Percentiles rank a stretch among this genome's conserved stretches.
phyloP scores from a whole-genome alignment of 2,329 filamentous ascomycete genomes.

The Hypoxylon sp. region DNA sequence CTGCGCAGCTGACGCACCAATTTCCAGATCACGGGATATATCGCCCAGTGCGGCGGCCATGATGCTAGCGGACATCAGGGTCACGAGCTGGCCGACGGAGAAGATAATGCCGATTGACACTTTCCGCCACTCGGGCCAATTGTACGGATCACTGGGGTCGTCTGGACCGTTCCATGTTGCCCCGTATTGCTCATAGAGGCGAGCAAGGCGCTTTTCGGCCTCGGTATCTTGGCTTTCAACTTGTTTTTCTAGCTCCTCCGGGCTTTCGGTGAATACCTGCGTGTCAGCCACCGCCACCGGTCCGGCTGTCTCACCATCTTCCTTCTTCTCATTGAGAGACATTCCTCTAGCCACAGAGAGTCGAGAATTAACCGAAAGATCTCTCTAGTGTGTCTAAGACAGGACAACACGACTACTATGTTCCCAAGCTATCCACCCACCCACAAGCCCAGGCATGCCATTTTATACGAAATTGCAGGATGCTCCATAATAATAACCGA shows the following conservation, averaged over 20 bases:
- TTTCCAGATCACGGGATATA: slow-evolving; percentile 54
- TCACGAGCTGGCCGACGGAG: slow-evolving; percentile 56
- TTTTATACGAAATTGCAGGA: background rate
- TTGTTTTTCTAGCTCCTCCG: slow-evolving; percentile 7
- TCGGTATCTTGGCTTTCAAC: slow-evolving; percentile 14
- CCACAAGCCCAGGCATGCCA: too few species aligned
- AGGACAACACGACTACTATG: background rate
- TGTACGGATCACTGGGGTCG: slow-evolving; percentile 46
- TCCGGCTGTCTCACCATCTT: slow-evolving; percentile 3
- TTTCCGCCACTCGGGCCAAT: slow-evolving; percentile 44
- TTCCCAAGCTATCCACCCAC: background rate
- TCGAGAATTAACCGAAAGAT: too few species aligned
- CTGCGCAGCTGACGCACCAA: slow-evolving; percentile 51
- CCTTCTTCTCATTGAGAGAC: slow-evolving; percentile 20
- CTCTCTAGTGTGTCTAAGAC: background rate
- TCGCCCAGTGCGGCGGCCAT: slow-evolving; percentile 56
- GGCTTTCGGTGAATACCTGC: background rate
- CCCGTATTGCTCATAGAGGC: slow-evolving; percentile 24
- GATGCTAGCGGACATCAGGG: slow-evolving; percentile 57
- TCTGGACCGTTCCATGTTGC: slow-evolving; percentile 47
- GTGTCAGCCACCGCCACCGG: background rate
- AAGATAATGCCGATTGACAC: slow-evolving; percentile 51
- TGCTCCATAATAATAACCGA: background rate
- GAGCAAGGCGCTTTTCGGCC: slow-evolving; percentile 28
- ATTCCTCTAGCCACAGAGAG: background rate